A percentile compares a stretch with the other conserved stretches of the same genome.
Evolutionary conservation across 2,329 filamentous ascomycete genomes (phyloP).

Genomic region (Cercospora zeae-maydis): DNA sequence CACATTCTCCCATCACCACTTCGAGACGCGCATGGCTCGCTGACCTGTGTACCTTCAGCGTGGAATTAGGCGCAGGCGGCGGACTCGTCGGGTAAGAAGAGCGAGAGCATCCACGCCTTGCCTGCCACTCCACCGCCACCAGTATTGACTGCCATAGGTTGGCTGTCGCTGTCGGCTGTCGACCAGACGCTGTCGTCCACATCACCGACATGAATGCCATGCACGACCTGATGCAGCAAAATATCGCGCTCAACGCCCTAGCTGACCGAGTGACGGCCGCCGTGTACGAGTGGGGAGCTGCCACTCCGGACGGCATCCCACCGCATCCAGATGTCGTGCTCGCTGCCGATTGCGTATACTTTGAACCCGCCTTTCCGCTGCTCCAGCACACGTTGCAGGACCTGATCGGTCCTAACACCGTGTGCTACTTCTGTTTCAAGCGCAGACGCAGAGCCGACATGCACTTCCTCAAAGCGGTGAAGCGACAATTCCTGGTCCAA

Average conservation of each 20-base stretch:
- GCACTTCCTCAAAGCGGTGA: slow-evolving; percentile 51
- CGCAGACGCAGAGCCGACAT: slow-evolving; percentile 71
- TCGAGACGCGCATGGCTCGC: slow-evolving; percentile 4
- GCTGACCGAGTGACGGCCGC: slow-evolving; percentile 60
- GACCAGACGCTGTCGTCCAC: slow-evolving; percentile 57
- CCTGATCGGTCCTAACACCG: slow-evolving; percentile 60
- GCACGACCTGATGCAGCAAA: slow-evolving; percentile 79
- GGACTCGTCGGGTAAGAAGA: slow-evolving; percentile 66
- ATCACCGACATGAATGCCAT: slow-evolving; percentile 88
- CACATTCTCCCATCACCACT: slow-evolving; percentile 2
- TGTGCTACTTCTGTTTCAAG: slow-evolving; percentile 93
- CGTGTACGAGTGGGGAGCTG: slow-evolving; percentile 72
- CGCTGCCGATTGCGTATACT: slow-evolving; percentile 97
- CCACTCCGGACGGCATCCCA: slow-evolving; percentile 42
- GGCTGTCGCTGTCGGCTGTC: slow-evolving; percentile 56
- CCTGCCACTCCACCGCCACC: slow-evolving; percentile 1
- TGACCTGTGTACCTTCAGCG: slow-evolving; percentile 48
- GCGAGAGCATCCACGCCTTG: not conserved
- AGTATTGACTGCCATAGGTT: slow-evolving; percentile 41
- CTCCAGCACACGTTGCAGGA: slow-evolving; percentile 73
- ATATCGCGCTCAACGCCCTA: slow-evolving; percentile 77
- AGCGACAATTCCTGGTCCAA: slow-evolving; percentile 48
- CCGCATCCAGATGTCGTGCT: slow-evolving; percentile 72
- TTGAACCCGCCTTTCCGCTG: slow-evolving; percentile 89
- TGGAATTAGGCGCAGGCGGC: slow-evolving; percentile 89